phyloP scores from a whole-genome alignment of 495 filamentous ascomycete species.

The Hyaloscypha hepaticicola region DNA sequence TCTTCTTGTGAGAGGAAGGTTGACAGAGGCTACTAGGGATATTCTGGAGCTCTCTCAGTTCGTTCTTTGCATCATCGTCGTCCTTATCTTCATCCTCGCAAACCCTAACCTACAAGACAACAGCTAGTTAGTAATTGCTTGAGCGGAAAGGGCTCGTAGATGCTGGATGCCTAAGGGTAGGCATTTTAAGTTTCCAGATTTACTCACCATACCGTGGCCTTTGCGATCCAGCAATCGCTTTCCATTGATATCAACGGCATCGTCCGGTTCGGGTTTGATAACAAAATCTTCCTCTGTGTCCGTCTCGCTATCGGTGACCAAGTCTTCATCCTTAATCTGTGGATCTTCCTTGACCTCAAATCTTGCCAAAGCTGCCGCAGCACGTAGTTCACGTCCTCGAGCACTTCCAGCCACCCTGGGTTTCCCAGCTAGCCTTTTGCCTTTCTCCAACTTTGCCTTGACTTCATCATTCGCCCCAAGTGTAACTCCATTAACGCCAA shows the following conservation, averaged over 20 bases:
- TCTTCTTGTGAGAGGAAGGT: constrained; percentile 1
- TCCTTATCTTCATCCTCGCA: constrained; percentile 64
- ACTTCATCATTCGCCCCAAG: constrained; percentile 65
- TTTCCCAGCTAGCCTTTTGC: constrained; percentile 49
- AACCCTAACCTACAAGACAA: constrained; percentile 47
- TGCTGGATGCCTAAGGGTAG: too few relatives aligned
- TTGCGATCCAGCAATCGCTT: constrained; percentile 57
- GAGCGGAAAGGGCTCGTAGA: not conserved
- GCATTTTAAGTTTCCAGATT: not conserved
- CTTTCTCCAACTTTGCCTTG: constrained; percentile 64
- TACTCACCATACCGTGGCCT: constrained; percentile 50
- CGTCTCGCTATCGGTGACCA: constrained; percentile 29
- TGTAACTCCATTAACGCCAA: constrained; percentile 63
- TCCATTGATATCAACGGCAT: constrained; percentile 57
- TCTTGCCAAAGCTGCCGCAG: constrained; percentile 71
- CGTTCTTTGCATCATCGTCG: constrained; percentile 23
- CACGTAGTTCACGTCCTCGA: constrained; percentile 70
- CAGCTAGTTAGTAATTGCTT: not conserved
- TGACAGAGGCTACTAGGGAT: constrained; percentile 3
- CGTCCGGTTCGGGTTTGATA: constrained; percentile 34
- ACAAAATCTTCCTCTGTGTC: constrained; percentile 19
- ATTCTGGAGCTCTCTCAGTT: constrained; percentile 24
- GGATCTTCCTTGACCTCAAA: constrained; percentile 58
- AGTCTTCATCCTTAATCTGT: constrained; percentile 23
- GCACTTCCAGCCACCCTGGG: constrained; percentile 69